Evolutionary conservation across 441 rosid genomes (phyloP), one percentile per base, ranked within the genome.

Genomic region (Aleurites moluccanus): DNA sequence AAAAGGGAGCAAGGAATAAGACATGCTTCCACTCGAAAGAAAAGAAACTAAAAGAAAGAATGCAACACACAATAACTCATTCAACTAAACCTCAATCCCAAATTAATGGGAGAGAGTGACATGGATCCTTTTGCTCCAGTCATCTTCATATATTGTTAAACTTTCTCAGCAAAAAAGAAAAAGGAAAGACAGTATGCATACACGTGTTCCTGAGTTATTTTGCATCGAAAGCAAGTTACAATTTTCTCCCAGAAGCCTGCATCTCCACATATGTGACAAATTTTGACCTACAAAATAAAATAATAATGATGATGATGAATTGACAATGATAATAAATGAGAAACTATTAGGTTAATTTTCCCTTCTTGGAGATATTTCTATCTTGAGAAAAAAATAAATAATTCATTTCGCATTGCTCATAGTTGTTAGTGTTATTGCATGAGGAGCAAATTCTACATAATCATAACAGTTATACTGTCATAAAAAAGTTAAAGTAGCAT

Each of bases 161-260:
- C 1, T 64, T 64, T 59, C 64, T 59, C 14, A 59, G 15, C 28
- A n/a, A 64, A 35, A 35, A 21, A 64, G 45, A 33, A 38, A 62
- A 35, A 18, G 47, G 25, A 40, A 21, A 53, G 47, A 33, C 23
- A 20, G 20, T 56, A 38, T 21, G 15, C 74, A 59, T 71, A 71
- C 74, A 60, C 23, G 60, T 71, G 74, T 71, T 71, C 66, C 40
- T 28, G 74, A 59, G 66, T 20, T 25, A 23, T 60, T 40, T 71
- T 28, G 66, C 74, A 71, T 5, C 6, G 66, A 60, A 59, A 59
- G 49, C 74, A 71, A 25, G 66, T 71, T 28, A 27, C 74, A 71
- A 71, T 40, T 42, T 15, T 21, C n/a, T 71, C 74, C 64, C 3
- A 9, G 30, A 63, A 62, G 35, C 61, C 69, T 3, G 49, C 59